Percentiles rank a stretch among this genome's conserved stretches.
Conservation (phyloP, 192 early-diverging fungal species). For the Coemansia pectinata region DNA sequence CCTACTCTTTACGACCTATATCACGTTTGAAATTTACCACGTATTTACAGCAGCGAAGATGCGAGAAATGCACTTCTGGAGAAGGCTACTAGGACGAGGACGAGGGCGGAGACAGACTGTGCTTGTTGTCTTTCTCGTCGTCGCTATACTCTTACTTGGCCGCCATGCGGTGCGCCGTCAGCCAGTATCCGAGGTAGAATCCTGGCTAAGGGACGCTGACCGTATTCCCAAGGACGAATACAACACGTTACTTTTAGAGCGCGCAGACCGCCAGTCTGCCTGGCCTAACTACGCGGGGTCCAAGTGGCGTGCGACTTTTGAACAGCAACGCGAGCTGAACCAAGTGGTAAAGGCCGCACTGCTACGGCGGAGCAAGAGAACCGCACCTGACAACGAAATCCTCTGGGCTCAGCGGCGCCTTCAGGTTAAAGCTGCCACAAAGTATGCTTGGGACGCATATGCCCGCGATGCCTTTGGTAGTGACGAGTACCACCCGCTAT, state of each 20-base stretch:
- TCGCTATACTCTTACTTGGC: neutral
- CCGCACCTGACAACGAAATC: neutral
- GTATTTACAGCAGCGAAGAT: neutral
- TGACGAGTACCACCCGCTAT: slow-evolving; percentile 83
- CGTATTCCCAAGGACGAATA: slow-evolving; percentile 19
- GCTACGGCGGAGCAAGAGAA: neutral
- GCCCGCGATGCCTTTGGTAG: slow-evolving; percentile 74
- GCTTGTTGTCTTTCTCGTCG: neutral
- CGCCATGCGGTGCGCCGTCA: neutral
- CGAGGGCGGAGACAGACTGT: neutral
- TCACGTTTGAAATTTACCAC: neutral
- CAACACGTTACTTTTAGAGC: slow-evolving; percentile 2
- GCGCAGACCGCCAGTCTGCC: slow-evolving; percentile 5
- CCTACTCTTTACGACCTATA: neutral
- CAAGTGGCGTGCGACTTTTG: slow-evolving; percentile 29
- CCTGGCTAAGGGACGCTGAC: slow-evolving; percentile 19
- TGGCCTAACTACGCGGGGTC: slow-evolving; percentile 9
- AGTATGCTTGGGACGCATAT: slow-evolving; percentile 82
- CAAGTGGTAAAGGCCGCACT: slow-evolving; percentile 24
- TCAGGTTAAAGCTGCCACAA: slow-evolving; percentile 67
- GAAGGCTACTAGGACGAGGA: neutral
- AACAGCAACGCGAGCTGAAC: slow-evolving; percentile 26
- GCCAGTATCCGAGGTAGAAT: neutral
- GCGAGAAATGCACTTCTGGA: neutral
- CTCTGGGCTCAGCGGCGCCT: slow-evolving; percentile 58